phyloP scores from a whole-genome alignment of 2,329 filamentous ascomycete genomes.

The Chalara sp. region DNA sequence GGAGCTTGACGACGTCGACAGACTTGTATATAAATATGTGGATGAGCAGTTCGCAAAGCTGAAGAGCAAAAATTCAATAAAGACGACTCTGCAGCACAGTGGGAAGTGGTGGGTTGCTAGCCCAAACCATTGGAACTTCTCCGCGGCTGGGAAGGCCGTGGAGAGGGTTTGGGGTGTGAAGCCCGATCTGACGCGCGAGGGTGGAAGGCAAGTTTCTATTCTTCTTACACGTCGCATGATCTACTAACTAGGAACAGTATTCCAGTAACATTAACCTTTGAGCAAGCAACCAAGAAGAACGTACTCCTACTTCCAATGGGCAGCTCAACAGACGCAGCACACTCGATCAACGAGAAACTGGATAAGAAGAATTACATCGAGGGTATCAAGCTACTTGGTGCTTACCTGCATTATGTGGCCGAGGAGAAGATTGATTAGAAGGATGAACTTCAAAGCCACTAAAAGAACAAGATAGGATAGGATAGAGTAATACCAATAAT shows the following conservation, averaged over 20 bases:
- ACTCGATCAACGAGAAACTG: conserved; percentile 98
- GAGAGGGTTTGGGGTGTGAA: conserved; percentile 89
- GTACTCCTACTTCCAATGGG: conserved; percentile 94
- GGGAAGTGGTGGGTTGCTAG: conserved; percentile 99
- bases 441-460: no score
- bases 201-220: conserved; percentile 60
- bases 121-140: conserved; percentile 98
- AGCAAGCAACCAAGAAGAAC: conserved; percentile 97
- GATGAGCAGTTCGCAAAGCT: conserved; percentile 81
- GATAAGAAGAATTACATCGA: conserved; percentile 98
- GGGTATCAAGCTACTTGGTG: conserved; percentile 89
- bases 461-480: no score
- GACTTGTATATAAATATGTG: conserved; percentile 76
- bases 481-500: no score
- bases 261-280: conserved; percentile 92
- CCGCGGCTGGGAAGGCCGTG: conserved; percentile 89
- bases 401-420: conserved; percentile 93
- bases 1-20: conserved; percentile 86
- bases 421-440: conserved; percentile 60
- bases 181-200: conserved; percentile 93
- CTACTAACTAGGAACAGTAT: conserved; percentile 51
- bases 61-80: conserved; percentile 84
- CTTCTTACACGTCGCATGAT: conserved; percentile 1
- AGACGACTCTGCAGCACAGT: conserved; percentile 75
- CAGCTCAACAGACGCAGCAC: conserved; percentile 90